Evolutionary conservation across 2,329 filamentous ascomycete species (phyloP).

Genomic region (Thielaviopsis punctulata): DNA sequence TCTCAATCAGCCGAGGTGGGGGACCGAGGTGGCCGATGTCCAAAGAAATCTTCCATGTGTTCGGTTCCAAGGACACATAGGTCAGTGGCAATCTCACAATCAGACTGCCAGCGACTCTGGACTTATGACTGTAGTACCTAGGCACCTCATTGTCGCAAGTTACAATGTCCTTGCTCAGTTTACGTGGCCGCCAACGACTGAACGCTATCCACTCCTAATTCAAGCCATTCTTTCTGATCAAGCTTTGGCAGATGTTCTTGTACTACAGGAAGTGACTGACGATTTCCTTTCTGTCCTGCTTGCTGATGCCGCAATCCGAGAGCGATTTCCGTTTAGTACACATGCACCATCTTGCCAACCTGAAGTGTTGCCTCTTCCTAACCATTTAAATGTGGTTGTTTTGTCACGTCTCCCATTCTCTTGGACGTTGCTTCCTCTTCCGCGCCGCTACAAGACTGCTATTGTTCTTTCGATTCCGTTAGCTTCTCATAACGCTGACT

Average conservation of each 20-base stretch:
- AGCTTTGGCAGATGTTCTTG: conserved; percentile 29
- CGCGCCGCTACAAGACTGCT: conserved; percentile 39
- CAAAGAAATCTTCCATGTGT: neutral
- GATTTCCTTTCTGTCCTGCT: conserved; percentile 42
- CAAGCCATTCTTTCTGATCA: conserved; percentile 25
- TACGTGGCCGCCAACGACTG: conserved; percentile 25
- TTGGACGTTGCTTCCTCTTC: conserved; percentile 37
- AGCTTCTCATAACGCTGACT: neutral
- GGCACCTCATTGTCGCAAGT: conserved; percentile 26
- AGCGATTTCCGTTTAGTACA: conserved; percentile 36
- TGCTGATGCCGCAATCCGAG: conserved; percentile 25
- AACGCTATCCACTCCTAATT: conserved; percentile 26
- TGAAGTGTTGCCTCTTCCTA: conserved; percentile 38
- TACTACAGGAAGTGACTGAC: conserved; percentile 49
- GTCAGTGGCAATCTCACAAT: neutral
- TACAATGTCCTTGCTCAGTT: conserved; percentile 39
- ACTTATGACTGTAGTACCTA: conserved; percentile 5
- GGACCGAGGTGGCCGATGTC: neutral
- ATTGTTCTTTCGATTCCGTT: conserved; percentile 28
- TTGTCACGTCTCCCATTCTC: conserved; percentile 37
- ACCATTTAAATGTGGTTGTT: conserved; percentile 42
- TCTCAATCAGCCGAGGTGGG: neutral
- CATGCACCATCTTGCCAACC: conserved; percentile 36
- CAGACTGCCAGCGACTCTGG: neutral
- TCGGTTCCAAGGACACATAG: neutral